Base-by-base conservation (phyloP, 129 eudicot genomes). In the Dittrichia graveolens region DNA sequence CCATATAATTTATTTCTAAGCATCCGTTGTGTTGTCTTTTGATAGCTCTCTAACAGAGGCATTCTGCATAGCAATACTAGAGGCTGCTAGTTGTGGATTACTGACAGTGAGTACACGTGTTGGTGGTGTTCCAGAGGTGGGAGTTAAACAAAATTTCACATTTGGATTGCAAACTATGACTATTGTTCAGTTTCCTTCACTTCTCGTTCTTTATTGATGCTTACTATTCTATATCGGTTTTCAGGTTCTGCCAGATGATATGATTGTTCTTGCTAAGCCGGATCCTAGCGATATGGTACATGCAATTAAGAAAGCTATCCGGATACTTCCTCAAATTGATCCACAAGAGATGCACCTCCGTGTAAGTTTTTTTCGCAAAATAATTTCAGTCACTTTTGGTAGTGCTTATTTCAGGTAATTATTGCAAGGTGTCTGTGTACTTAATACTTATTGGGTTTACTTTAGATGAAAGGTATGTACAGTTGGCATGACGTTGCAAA, bases 71-170 rank as follows among this genome's bases (percentile, higher is more conserved):
- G 99, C 99, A 38, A 90, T 95, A 82, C 61, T 95, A 83, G 99
- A 95, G 88, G 97, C 97, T 65, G 97, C 99, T 55, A 95, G 99
- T 71, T 95, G 99, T 71, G 99, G 99, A 79, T 74, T 95, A 67
- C 49, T 90, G 77, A 95, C 99, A 34, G 99, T 95, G 80, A 91
- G 99, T 64, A 95, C 99, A 44, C 87, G 97, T 7, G 99, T 95
- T 34, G 99, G 99, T 65, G 99, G 99, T 81, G 99, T 95, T 78
- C 99, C 99, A 69, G 99, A 95, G 99, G 99, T 75, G 83, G 73
- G 87, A n/a, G 13, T 56, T 24, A 52, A 11, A 52, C n/a, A 0
- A 24, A 24, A 13, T 69, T 72, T 39, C 79, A 11, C 41, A 46
- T 58, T 64, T 77, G 10, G 68, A 9, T 70, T 78, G 66, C 45